Evolutionary conservation across 805 yeast species (phyloP).

Genomic region (Kregervanrija delftensis): DNA sequence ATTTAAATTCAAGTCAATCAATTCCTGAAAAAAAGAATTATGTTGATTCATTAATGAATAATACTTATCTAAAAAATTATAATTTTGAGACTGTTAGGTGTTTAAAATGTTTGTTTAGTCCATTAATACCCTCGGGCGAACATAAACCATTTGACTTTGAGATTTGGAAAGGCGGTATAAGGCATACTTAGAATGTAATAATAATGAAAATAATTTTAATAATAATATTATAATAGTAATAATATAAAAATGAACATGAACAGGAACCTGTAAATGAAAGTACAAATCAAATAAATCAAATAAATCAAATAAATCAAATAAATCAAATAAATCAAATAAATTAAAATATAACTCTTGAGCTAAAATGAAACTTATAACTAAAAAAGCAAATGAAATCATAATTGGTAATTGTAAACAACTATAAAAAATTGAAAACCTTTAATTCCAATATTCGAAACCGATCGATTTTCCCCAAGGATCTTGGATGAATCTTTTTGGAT

Average conservation of each 20-base stretch:
- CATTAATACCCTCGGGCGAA: slow-evolving; percentile 16
- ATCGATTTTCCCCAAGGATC: slow-evolving; percentile 28
- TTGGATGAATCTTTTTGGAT: slow-evolving; percentile 27
- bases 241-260: no score
- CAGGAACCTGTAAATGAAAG: no score
- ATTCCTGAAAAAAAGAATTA: slow-evolving; percentile 11
- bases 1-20: slow-evolving; percentile 1
- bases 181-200: slow-evolving; percentile 11
- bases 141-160: slow-evolving; percentile 21
- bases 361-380: not conserved
- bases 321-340: no score
- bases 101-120: slow-evolving; percentile 25
- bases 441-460: slow-evolving; percentile 28
- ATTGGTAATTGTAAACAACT: no score
- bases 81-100: slow-evolving; percentile 27
- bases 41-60: slow-evolving; percentile 19
- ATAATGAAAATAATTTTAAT: no score
- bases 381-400: not conserved
- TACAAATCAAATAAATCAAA: no score
- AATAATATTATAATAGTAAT: no score
- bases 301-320: no score
- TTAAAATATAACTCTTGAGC: not conserved
- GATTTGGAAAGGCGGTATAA: slow-evolving; percentile 32
- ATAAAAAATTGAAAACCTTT: not conserved
- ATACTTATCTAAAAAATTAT: slow-evolving; percentile 25